phyloP scores from a whole-genome alignment of 2,329 filamentous ascomycete species.

The Colletotrichum echinochloae region DNA sequence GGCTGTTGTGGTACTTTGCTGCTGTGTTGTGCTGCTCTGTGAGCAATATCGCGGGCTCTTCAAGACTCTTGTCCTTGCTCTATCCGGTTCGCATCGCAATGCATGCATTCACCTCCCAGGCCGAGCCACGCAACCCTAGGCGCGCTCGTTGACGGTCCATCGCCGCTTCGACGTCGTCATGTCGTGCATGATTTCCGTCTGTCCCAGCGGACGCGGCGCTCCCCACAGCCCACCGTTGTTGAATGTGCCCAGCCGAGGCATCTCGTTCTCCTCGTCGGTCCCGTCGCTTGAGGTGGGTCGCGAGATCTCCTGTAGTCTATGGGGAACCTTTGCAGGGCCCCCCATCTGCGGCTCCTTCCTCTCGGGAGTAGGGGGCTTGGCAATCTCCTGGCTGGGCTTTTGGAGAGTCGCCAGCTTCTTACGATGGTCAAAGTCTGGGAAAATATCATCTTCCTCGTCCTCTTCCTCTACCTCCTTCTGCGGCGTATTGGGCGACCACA shows the following conservation, averaged over 20 bases:
- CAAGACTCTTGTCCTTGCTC: background rate
- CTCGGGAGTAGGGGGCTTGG: conserved; percentile 41
- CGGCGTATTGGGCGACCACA: conserved; percentile 59
- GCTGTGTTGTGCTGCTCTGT: conserved; percentile 2
- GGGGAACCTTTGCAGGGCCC: conserved; percentile 34
- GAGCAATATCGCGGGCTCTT: background rate
- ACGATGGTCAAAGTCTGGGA: conserved; percentile 64
- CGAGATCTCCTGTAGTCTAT: conserved; percentile 39
- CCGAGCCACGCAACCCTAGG: conserved; percentile 1
- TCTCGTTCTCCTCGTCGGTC: conserved; percentile 49
- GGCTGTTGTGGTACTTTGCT: conserved; percentile 6
- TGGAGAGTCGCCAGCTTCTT: conserved; percentile 44
- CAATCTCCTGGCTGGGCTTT: conserved; percentile 25
- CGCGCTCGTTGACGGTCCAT: conserved; percentile 67
- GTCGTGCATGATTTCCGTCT: conserved; percentile 60
- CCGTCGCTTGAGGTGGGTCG: conserved; percentile 40
- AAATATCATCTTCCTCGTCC: conserved; percentile 63
- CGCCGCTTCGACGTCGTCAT: conserved; percentile 61
- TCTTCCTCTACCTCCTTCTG: conserved; percentile 51
- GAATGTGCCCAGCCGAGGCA: conserved; percentile 51
- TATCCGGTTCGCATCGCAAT: background rate
- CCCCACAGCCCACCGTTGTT: conserved; percentile 60
- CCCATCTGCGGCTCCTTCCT: conserved; percentile 41
- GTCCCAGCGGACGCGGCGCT: conserved; percentile 56
- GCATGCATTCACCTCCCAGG: background rate